phyloP scores from a whole-genome alignment of 148 eudicot genomes.

The Silene conica region DNA sequence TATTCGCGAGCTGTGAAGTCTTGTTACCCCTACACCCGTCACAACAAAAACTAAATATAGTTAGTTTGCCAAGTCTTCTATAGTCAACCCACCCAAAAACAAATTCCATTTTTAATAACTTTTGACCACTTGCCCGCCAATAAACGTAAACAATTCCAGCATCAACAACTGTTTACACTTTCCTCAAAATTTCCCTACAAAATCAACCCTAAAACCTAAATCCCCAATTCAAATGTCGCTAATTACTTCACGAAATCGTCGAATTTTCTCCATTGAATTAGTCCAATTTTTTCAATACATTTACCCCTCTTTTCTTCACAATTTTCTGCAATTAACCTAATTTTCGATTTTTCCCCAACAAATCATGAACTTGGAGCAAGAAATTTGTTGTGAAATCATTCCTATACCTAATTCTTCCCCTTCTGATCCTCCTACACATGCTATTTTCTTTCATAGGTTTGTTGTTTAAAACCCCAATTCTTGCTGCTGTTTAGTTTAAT shows the following conservation, averaged over 20 bases:
- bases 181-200: not conserved
- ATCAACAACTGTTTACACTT: not conserved
- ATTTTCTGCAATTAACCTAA: not conserved
- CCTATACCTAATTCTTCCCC: constrained; percentile 8
- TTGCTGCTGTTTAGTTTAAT: not conserved
- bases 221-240: constrained; percentile 5
- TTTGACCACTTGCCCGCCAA: constrained; percentile 24
- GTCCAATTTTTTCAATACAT: constrained; percentile 5
- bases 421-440: constrained; percentile 4
- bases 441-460: constrained; percentile 28
- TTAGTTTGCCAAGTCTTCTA: too few species aligned
- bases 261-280: not conserved
- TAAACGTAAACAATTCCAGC: not conserved
- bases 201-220: not conserved
- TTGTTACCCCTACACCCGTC: too few species aligned
- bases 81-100: not conserved
- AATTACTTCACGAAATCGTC: not conserved
- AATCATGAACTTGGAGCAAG: constrained; percentile 8
- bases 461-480: not conserved
- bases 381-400: constrained; percentile 22
- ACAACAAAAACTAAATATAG: too few species aligned
- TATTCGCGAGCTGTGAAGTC: too few species aligned
- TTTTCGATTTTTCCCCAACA: not conserved
- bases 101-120: not conserved
- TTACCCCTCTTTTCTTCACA: not conserved